phyloP scores from a whole-genome alignment of 2,329 filamentous ascomycete species.

The Fusarium cyanostomum region DNA sequence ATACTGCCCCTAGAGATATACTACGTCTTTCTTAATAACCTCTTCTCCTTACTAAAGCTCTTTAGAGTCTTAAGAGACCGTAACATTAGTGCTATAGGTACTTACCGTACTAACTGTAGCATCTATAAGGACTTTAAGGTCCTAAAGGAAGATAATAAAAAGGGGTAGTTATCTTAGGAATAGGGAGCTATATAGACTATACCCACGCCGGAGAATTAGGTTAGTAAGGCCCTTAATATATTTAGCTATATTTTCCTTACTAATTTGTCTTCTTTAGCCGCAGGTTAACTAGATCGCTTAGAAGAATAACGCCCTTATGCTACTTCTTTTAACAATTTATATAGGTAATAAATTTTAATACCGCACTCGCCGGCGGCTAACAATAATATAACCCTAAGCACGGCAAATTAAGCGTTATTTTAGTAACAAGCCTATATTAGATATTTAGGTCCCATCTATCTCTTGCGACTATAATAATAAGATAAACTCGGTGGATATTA shows the following conservation, averaged over 20 bases:
- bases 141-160: not conserved
- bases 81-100: too few relatives aligned
- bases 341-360: conserved; percentile 7
- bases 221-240: too few relatives aligned
- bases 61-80: too few relatives aligned
- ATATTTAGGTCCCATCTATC: not conserved
- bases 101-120: conserved; percentile 18
- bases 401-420: not conserved
- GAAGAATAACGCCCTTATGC: conserved; percentile 26
- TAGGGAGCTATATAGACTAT: not conserved
- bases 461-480: conserved; percentile 7
- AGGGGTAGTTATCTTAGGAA: not conserved
- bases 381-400: not conserved
- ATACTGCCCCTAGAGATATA: too few relatives aligned
- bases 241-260: not conserved
- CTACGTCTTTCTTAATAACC: too few relatives aligned
- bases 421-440: not conserved
- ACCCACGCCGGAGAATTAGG: conserved; percentile 1
- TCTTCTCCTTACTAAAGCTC: too few relatives aligned
- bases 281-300: conserved; percentile 19
- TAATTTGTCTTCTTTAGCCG: conserved; percentile 13
- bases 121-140: conserved; percentile 4
- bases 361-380: not conserved
- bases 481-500: not conserved
- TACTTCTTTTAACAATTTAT: conserved; percentile 11